These are phyloP conservation scores for Melampsora larici-populina DNA, from an alignment of 1,284 basidiomycete species.

Conservation along the genomic window DNA sequence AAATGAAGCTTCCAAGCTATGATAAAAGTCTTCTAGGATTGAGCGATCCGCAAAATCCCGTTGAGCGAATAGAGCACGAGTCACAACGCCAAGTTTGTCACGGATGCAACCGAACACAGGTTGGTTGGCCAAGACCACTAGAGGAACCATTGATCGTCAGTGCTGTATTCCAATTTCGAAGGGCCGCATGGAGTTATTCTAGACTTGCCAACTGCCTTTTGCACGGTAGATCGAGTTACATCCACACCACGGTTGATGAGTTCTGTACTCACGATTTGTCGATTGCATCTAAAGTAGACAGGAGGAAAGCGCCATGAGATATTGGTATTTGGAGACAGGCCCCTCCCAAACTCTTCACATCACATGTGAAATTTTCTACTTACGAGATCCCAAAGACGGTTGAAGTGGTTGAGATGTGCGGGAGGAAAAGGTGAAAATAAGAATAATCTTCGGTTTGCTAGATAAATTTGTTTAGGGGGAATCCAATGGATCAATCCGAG, in stretches of 20 bases:
- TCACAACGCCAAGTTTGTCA: slow-evolving; percentile 94
- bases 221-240: slow-evolving; percentile 91
- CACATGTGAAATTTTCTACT: slow-evolving; percentile 51
- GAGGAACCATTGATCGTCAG: slow-evolving; percentile 44
- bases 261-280: slow-evolving; percentile 79
- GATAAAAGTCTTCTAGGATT: slow-evolving; percentile 53
- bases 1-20: slow-evolving; percentile 50
- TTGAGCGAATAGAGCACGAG: slow-evolving; percentile 81
- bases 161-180: background rate
- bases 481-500: background rate
- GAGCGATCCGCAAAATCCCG: slow-evolving; percentile 45
- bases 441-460: slow-evolving; percentile 92
- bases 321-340: background rate
- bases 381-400: slow-evolving; percentile 92
- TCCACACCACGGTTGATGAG: slow-evolving; percentile 78
- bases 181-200: background rate
- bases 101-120: slow-evolving; percentile 55
- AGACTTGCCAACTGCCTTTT: slow-evolving; percentile 94
- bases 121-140: slow-evolving; percentile 41
- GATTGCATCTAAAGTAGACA: slow-evolving; percentile 69
- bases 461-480: background rate
- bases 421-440: slow-evolving; percentile 75
- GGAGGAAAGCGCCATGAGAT: background rate
- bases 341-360: background rate
- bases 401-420: slow-evolving; percentile 52